A percentile compares a stretch with the other conserved stretches of the same genome.
Evolutionary conservation across 352 stramenopile species (phyloP).

Genomic region (Phytophthora tentaculata): DNA sequence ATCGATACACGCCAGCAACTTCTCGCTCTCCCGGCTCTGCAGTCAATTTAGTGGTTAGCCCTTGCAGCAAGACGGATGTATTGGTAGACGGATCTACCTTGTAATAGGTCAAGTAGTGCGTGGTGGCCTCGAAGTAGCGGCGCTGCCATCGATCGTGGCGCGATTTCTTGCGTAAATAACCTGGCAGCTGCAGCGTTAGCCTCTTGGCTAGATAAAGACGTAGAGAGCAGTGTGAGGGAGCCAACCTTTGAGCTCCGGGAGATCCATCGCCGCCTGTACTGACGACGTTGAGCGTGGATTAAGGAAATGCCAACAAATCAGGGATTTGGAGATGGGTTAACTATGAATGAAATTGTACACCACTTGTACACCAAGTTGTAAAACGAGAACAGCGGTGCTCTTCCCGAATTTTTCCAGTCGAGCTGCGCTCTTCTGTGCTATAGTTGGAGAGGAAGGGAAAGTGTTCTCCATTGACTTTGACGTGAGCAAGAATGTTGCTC

Average conservation of each 20-base stretch:
- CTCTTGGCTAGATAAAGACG: neutral
- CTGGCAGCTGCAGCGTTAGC: constrained; percentile 37
- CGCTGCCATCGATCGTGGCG: constrained; percentile 95
- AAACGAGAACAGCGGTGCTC: too few relatives aligned
- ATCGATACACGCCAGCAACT: constrained; percentile 89
- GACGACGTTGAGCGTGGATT: constrained; percentile 10
- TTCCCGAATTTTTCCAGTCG: too few relatives aligned
- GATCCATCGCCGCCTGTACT: constrained; percentile 54
- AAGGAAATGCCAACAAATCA: constrained; percentile 27
- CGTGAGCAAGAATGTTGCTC: too few relatives aligned
- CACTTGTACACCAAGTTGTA: constrained; percentile 10
- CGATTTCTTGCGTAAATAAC: constrained; percentile 94
- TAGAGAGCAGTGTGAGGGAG: neutral
- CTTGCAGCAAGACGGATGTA: neutral
- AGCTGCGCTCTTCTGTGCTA: too few relatives aligned
- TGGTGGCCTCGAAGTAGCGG: constrained; percentile 98
- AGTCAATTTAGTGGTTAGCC: neutral
- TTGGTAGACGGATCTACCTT: constrained; percentile 76
- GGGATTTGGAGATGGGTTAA: constrained; percentile 14
- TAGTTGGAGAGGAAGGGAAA: too few relatives aligned
- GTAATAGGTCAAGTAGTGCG: constrained; percentile 98
- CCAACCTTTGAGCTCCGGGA: constrained; percentile 83
- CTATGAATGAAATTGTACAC: constrained; percentile 8
- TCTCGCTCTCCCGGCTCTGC: constrained; percentile 85
- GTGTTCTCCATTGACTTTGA: too few relatives aligned